Evolutionary conservation across 2,329 filamentous ascomycete species (phyloP).

Genomic region (Orbilia oligospora): DNA sequence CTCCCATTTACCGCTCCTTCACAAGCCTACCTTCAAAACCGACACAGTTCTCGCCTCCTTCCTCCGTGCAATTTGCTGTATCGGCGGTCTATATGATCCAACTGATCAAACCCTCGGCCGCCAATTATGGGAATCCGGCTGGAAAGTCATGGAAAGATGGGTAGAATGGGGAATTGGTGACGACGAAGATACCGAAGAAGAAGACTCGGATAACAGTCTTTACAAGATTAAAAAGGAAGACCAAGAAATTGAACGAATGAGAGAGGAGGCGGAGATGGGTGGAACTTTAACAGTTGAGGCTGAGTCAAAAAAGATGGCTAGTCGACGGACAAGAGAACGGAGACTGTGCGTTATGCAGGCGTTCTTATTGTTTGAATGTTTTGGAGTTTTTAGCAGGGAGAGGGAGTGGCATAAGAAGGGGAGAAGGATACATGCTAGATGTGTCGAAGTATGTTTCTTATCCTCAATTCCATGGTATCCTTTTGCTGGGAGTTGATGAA

Average conservation of each 20-base stretch:
- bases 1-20: conserved; percentile 63
- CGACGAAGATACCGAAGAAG: conserved; percentile 62
- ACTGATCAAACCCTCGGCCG: conserved; percentile 63
- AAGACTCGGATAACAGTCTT: conserved; percentile 50
- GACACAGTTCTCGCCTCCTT: conserved; percentile 63
- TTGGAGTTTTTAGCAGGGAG: conserved; percentile 63
- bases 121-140: conserved; percentile 64
- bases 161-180: conserved; percentile 63
- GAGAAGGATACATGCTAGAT: conserved; percentile 62
- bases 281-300: conserved; percentile 51
- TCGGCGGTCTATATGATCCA: conserved; percentile 63
- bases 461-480: neutral
- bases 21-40: conserved; percentile 63
- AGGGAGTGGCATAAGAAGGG: conserved; percentile 64
- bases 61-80: conserved; percentile 63
- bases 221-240: conserved; percentile 56
- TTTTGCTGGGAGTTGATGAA: neutral
- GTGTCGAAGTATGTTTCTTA: conserved; percentile 62
- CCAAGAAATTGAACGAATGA: conserved; percentile 45
- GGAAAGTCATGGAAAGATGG: conserved; percentile 64
- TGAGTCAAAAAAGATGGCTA: conserved; percentile 55
- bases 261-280: conserved; percentile 50
- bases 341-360: conserved; percentile 63
- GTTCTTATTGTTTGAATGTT: conserved; percentile 63
- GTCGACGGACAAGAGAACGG: conserved; percentile 57